phyloP scores from a whole-genome alignment of 1,284 basidiomycete genomes.

The Boletus sp. region DNA sequence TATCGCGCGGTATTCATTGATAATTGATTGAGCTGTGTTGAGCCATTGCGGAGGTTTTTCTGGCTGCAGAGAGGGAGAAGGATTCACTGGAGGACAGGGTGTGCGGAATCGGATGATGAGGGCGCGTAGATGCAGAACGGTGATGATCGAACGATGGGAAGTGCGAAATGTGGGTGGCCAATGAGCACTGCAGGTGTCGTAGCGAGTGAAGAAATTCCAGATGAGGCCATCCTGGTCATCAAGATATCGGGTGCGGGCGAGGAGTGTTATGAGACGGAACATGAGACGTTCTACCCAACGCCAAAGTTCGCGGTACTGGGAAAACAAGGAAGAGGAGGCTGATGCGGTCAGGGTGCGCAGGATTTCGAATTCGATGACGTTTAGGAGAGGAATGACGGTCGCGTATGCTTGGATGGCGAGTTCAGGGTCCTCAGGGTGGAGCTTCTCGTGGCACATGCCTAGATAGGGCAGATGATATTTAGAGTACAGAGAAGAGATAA shows the following conservation, averaged over 20 bases:
- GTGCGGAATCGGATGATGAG: constrained; percentile 50
- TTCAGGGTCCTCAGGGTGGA: constrained; percentile 44
- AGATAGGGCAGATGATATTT: constrained; percentile 3
- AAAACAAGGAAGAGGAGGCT: constrained; percentile 48
- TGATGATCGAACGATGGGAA: constrained; percentile 65
- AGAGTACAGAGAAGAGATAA: background rate
- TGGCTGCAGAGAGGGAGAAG: constrained; percentile 12
- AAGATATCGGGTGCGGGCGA: constrained; percentile 44
- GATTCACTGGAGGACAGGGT: constrained; percentile 16
- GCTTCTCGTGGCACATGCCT: constrained; percentile 53
- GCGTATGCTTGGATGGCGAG: constrained; percentile 54
- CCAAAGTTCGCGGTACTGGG: constrained; percentile 70
- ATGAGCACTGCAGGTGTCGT: constrained; percentile 56
- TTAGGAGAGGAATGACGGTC: constrained; percentile 52
- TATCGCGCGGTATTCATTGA: constrained; percentile 67
- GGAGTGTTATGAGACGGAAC: constrained; percentile 62
- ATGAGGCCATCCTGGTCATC: constrained; percentile 39
- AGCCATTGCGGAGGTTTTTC: constrained; percentile 56
- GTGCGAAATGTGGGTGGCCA: constrained; percentile 78
- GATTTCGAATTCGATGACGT: constrained; percentile 47
- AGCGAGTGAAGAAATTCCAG: constrained; percentile 61
- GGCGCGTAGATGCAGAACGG: constrained; percentile 68
- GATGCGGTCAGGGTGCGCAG: constrained; percentile 33
- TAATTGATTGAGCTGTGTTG: constrained; percentile 55
- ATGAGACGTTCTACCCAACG: constrained; percentile 71